Evolutionary conservation across 78 protist genomes (phyloP), one percentile per base, ranked within the genome.

Genomic region (Dictyostelium capitatum): DNA sequence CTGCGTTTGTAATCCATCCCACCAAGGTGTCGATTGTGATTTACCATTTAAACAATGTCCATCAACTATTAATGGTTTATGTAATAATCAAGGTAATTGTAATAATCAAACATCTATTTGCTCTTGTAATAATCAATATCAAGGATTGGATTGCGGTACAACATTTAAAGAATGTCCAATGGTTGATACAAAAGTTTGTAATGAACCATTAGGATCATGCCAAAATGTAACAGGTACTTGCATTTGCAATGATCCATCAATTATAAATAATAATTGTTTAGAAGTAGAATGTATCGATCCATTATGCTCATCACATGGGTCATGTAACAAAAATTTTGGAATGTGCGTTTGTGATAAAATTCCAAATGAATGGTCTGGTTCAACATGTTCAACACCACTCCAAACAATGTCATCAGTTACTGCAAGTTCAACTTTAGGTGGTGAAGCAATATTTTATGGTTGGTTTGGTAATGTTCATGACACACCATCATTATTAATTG

Each of bases 71-170:
- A 65, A 59, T 25, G n/a, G n/a, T n/a, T n/a, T n/a, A n/a, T n/a
- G n/a, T n/a, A 59, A 65, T 14, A 23, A 30, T 30, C n/a, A n/a
- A n/a, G 72, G 72, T 28, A 0, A 25, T 28, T 65, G 73, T 65
- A 65, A 65, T 65, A 30, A 65, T 14, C 73, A 65, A 65, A 65
- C 72, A 19, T n/a, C n/a, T n/a, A n/a, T 37, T 37, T 37, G 43
- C 43, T 3, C 43, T 37, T 37, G 43, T 37, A 37, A 1, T 3
- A 37, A 2, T 37, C 43, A 37, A 37, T 37, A 37, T 37, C 43
- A 37, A 37, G 43, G 43, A 37, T 37, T 37, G 2, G 43, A 37
- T 37, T 37, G 43, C 2, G 43, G 43, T 37, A 37, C 43, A 3
- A 37, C 43, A 37, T 37, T 37, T 3, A 37, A 37, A 37, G 43